Evolutionary conservation across 805 yeast species (phyloP).

Genomic region (Tetrapisispora pingtungensis): DNA sequence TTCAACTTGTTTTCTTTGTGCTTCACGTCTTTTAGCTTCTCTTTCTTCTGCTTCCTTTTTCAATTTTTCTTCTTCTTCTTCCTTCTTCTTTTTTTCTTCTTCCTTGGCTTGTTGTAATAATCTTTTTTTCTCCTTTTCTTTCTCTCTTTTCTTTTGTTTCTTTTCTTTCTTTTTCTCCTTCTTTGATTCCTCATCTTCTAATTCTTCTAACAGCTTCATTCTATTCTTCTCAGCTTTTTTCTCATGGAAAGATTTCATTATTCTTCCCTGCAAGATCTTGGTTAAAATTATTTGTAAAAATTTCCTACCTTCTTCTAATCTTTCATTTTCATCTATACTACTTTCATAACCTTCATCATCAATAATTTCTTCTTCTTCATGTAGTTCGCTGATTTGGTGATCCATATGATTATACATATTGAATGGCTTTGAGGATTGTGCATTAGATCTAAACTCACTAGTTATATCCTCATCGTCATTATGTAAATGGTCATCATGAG

Average conservation of each 20-base stretch:
- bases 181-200: conserved; percentile 55
- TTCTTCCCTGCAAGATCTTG: conserved; percentile 61
- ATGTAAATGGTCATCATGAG: conserved; percentile 8
- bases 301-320: conserved; percentile 69
- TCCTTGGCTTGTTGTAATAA: conserved; percentile 52
- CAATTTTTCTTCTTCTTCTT: conserved; percentile 46
- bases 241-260: conserved; percentile 68
- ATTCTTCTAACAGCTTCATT: conserved; percentile 50
- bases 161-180: conserved; percentile 58
- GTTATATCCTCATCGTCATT: neutral
- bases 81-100: conserved; percentile 47
- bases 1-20: conserved; percentile 31
- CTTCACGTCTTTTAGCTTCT: conserved; percentile 35
- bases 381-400: neutral
- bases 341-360: conserved; percentile 27
- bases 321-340: conserved; percentile 46
- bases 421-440: neutral
- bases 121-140: conserved; percentile 60
- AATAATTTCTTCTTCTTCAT: conserved; percentile 9
- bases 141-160: conserved; percentile 55
- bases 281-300: conserved; percentile 74
- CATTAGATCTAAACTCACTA: neutral
- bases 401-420: neutral
- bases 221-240: conserved; percentile 70
- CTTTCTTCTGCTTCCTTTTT: conserved; percentile 32